Percentiles rank a stretch among this genome's conserved stretches.
These are phyloP conservation scores for Biscutella laevigata DNA, from an alignment of 441 rosid genomes.

Conservation along the genomic window DNA sequence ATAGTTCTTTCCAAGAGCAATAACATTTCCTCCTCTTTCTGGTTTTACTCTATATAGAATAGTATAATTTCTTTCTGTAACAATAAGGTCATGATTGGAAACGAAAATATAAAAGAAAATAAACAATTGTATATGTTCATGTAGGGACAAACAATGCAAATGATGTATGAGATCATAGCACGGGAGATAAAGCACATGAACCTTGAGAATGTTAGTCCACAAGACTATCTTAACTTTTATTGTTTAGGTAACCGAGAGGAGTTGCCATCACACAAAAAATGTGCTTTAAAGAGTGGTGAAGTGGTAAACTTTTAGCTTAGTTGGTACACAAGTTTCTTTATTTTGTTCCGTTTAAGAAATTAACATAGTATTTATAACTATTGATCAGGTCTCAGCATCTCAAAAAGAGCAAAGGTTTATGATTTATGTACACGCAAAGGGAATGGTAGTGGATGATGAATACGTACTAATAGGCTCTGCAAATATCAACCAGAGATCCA, in stretches of 20 bases:
- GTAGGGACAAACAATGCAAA: constrained; percentile 73
- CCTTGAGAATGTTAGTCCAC: constrained; percentile 44
- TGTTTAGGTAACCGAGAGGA: constrained; percentile 76
- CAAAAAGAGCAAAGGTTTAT: constrained; percentile 58
- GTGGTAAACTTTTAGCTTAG: constrained; percentile 28
- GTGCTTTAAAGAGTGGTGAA: constrained; percentile 17
- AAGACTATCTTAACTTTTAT: constrained; percentile 72
- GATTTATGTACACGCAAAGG: constrained; percentile 81
- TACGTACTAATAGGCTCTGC: constrained; percentile 75
- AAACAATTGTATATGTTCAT: too few species aligned
- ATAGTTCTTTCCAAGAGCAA: background rate
- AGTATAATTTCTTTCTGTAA: too few species aligned
- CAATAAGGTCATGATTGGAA: too few species aligned
- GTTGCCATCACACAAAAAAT: constrained; percentile 24
- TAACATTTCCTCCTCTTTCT: background rate
- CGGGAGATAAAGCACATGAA: constrained; percentile 43
- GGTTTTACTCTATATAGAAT: too few species aligned
- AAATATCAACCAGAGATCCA: constrained; percentile 72
- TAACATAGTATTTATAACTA: background rate
- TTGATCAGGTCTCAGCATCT: constrained; percentile 49
- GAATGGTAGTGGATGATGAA: constrained; percentile 83
- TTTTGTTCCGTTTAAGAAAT: background rate
- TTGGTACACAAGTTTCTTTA: background rate
- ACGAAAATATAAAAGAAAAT: too few species aligned
- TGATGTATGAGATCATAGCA: constrained; percentile 73